Conservation (phyloP, 179 eudicot genomes). For the Vitellaria paradoxa region DNA sequence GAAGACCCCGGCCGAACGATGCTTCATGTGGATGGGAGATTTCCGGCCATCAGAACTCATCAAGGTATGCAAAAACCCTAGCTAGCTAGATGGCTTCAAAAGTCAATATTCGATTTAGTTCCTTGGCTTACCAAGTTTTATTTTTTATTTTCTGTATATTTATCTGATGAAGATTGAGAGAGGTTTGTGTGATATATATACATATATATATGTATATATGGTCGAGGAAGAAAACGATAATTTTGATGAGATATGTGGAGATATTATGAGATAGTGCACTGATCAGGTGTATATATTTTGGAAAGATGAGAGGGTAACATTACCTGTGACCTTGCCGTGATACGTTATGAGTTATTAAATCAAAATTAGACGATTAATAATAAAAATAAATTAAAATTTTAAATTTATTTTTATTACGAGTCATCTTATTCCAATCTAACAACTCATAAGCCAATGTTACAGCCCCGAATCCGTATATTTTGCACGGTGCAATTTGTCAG, state of each 20-base stretch:
- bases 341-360: too few species aligned
- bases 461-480: constrained; percentile 46
- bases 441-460: constrained; percentile 35
- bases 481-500: not conserved
- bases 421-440: constrained; percentile 28
- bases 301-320: too few species aligned
- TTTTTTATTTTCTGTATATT: not conserved
- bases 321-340: too few species aligned
- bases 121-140: not conserved
- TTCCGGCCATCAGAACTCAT: constrained; percentile 91
- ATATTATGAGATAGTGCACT: constrained; percentile 8
- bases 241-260: constrained; percentile 8
- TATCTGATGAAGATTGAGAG: too few species aligned
- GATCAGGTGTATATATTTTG: not conserved
- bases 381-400: too few species aligned
- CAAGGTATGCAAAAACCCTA: constrained; percentile 43
- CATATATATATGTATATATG: too few species aligned
- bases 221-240: constrained; percentile 2
- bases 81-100: constrained; percentile 1
- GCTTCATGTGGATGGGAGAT: constrained; percentile 97
- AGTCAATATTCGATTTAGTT: too few species aligned
- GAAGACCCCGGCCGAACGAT: constrained; percentile 95
- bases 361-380: too few species aligned
- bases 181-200: too few species aligned
- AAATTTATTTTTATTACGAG: too few species aligned